These are phyloP conservation scores for Funneliformis caledonium DNA, from an alignment of 371 early-diverging fungal species.

Conservation along the genomic window DNA sequence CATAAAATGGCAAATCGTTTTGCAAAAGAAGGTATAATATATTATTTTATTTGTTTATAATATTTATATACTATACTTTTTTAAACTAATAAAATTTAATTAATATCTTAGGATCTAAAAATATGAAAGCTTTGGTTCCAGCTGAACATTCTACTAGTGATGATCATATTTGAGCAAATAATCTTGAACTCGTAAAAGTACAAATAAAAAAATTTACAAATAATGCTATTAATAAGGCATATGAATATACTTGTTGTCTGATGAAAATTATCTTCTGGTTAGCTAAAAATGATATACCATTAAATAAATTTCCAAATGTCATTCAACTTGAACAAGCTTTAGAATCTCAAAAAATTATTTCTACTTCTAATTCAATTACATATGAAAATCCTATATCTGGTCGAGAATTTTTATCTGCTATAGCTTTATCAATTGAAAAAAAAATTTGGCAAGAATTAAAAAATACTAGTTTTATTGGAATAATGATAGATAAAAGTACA, in stretches of 20 bases:
- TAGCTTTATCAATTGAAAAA: not conserved
- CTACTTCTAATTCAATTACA: not conserved
- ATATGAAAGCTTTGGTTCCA: not conserved
- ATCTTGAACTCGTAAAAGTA: not conserved
- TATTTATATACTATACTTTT: not conserved
- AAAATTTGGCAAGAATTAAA: not conserved
- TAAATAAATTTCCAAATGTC: not conserved
- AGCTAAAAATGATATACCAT: not conserved
- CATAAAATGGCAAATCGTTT: not conserved
- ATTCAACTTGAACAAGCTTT: not conserved
- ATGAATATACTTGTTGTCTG: not conserved
- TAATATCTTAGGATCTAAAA: slow-evolving; percentile 5
- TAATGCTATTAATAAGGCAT: not conserved
- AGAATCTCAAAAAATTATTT: not conserved
- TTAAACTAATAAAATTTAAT: not conserved
- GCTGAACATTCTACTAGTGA: not conserved
- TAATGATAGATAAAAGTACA: not conserved
- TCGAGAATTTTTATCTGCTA: not conserved
- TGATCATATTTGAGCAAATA: not conserved
- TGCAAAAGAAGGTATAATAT: not conserved
- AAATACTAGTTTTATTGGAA: not conserved
- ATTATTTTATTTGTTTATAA: not conserved
- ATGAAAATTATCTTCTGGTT: slow-evolving; percentile 10
- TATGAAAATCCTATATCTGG: not conserved
- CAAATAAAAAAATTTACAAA: not conserved